These are phyloP conservation scores for Blastomyces silverae DNA, from an alignment of 2,329 filamentous ascomycete species.

Conservation along the genomic window DNA sequence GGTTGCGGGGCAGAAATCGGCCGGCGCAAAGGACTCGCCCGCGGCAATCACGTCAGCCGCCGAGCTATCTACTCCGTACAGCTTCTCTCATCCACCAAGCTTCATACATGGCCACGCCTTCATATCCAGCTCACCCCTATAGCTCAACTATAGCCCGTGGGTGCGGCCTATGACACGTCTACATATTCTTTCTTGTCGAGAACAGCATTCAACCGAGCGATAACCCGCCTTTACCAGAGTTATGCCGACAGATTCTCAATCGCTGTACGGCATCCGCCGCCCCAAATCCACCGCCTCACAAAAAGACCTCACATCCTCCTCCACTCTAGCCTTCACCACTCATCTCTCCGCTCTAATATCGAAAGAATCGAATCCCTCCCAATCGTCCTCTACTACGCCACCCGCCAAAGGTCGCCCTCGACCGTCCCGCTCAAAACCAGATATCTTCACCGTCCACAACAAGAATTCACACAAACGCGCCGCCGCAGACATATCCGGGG, in stretches of 20 bases:
- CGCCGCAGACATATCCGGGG: constrained; percentile 50
- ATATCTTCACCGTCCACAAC: constrained; percentile 63
- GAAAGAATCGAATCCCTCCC: constrained; percentile 29
- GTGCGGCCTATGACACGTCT: not conserved
- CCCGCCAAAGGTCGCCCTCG: constrained; percentile 37
- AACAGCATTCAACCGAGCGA: not conserved
- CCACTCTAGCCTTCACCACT: constrained; percentile 76
- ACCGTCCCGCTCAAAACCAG: constrained; percentile 53
- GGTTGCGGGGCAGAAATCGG: constrained; percentile 10
- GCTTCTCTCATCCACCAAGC: not conserved
- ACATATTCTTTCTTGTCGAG: not conserved
- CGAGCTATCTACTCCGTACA: not conserved
- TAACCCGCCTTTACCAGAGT: not conserved
- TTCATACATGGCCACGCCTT: not conserved
- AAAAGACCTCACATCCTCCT: constrained; percentile 62
- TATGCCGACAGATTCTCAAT: constrained; percentile 17
- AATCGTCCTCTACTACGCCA: constrained; percentile 38
- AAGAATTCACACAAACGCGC: constrained; percentile 57
- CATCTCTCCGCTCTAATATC: constrained; percentile 77
- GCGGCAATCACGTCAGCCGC: constrained; percentile 9
- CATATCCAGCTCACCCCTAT: not conserved
- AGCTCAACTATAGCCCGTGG: not conserved
- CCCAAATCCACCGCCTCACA: constrained; percentile 55
- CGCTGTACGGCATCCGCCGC: constrained; percentile 68
- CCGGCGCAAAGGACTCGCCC: not conserved